phyloP scores from a whole-genome alignment of 345 rosid genomes.

The Geranium rotundifolium region DNA sequence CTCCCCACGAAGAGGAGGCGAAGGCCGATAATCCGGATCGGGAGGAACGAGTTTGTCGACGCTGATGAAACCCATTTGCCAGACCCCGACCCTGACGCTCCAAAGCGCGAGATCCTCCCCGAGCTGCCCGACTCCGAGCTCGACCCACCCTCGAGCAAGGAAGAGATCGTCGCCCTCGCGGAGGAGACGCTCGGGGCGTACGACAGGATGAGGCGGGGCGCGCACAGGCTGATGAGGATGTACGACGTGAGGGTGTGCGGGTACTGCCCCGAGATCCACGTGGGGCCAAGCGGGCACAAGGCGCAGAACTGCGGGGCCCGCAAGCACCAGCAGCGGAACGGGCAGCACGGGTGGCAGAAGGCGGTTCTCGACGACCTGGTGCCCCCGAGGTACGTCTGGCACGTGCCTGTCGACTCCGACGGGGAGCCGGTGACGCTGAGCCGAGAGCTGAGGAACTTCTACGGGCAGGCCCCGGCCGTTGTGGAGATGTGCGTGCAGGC shows the following conservation, averaged over 20 bases:
- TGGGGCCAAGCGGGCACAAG: slow-evolving; percentile 83
- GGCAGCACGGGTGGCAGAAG: slow-evolving; percentile 94
- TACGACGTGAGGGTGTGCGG: slow-evolving; percentile 89
- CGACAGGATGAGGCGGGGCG: slow-evolving; percentile 72
- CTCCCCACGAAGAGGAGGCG: slow-evolving; percentile 76
- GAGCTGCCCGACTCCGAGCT: slow-evolving; percentile 50
- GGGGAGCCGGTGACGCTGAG: slow-evolving; percentile 64
- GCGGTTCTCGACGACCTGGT: slow-evolving; percentile 80
- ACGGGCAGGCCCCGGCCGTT: slow-evolving; percentile 87
- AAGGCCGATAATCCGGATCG: slow-evolving; percentile 72
- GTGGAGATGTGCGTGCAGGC: slow-evolving; percentile 85
- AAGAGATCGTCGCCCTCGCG: slow-evolving; percentile 46
- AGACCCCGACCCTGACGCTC: slow-evolving; percentile 51
- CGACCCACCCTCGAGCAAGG: slow-evolving; percentile 40
- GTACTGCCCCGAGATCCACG: slow-evolving; percentile 91
- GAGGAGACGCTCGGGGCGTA: slow-evolving; percentile 74
- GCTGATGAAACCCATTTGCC: slow-evolving; percentile 87
- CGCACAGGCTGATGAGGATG: slow-evolving; percentile 74
- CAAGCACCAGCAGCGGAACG: slow-evolving; percentile 93
- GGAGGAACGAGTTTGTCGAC: slow-evolving; percentile 68
- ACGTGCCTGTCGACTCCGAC: slow-evolving; percentile 61
- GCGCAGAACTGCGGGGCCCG: slow-evolving; percentile 88
- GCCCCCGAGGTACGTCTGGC: slow-evolving; percentile 94
- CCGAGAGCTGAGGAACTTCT: slow-evolving; percentile 59
- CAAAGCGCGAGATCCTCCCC: slow-evolving; percentile 36